phyloP scores from a whole-genome alignment of 2,329 filamentous ascomycete genomes.

The Lecanicillium sp. region DNA sequence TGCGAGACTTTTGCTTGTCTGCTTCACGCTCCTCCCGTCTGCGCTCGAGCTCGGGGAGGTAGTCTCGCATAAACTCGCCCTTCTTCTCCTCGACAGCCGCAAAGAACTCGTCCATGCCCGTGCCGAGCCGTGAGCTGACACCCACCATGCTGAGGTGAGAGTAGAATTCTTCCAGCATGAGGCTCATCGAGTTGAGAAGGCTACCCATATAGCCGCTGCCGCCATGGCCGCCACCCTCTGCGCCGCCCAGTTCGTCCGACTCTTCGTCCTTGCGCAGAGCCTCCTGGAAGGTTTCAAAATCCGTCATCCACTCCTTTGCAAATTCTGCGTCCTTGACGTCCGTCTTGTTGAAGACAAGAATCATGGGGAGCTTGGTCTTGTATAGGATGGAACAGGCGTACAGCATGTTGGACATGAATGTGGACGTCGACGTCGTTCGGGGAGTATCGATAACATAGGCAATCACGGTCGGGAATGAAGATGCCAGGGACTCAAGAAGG shows the following conservation, averaged over 20 bases:
- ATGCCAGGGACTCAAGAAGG: slow-evolving; percentile 83
- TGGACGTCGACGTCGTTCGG: slow-evolving; percentile 83
- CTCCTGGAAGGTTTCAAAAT: slow-evolving; percentile 91
- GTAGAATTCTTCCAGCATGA: slow-evolving; percentile 97
- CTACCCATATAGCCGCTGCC: slow-evolving; percentile 96
- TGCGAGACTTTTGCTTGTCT: slow-evolving; percentile 61
- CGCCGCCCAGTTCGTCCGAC: slow-evolving; percentile 64
- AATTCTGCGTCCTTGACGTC: slow-evolving; percentile 88
- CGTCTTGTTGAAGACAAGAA: slow-evolving; percentile 98
- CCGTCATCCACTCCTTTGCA: slow-evolving; percentile 98
- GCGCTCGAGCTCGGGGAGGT: slow-evolving; percentile 83
- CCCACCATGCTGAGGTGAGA: slow-evolving; percentile 86
- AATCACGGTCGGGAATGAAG: slow-evolving; percentile 91
- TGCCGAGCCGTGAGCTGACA: slow-evolving; percentile 87
- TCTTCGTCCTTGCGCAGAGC: slow-evolving; percentile 77
- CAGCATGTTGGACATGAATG: slow-evolving; percentile 99
- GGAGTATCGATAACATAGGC: slow-evolving; percentile 98
- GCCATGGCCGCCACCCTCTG: slow-evolving; percentile 58
- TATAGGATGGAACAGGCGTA: slow-evolving; percentile 98
- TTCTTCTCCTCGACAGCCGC: slow-evolving; percentile 79
- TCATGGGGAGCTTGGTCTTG: slow-evolving; percentile 98
- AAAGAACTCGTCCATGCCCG: slow-evolving; percentile 91
- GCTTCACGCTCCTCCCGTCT: slow-evolving; percentile 68
- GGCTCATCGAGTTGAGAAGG: slow-evolving; percentile 92
- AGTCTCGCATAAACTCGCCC: slow-evolving; percentile 81